Evolutionary conservation across 1,139 yeast genomes (phyloP).

Genomic region (Saccharomyces hybrid): DNA sequence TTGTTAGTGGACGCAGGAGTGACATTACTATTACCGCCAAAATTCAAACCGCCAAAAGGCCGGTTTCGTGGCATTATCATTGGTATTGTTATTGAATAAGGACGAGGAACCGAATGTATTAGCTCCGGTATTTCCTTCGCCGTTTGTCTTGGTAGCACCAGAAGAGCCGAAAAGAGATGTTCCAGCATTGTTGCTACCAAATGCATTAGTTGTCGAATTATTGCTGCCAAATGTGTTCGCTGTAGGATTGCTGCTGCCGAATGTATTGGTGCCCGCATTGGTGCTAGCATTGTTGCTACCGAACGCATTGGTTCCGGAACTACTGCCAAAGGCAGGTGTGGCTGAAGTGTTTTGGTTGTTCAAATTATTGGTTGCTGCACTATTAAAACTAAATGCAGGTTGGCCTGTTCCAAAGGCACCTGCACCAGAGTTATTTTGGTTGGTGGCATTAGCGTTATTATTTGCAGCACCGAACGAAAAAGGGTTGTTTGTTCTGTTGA

Average conservation of each 20-base stretch:
- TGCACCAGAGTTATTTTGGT: background rate
- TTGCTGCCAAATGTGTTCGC: conserved; percentile 11
- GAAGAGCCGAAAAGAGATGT: conserved; percentile 1
- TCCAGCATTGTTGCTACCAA: conserved; percentile 7
- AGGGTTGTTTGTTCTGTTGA: conserved; percentile 1
- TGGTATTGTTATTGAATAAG: background rate
- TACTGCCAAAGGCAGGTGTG: conserved; percentile 1
- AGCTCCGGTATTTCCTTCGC: background rate
- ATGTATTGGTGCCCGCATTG: background rate
- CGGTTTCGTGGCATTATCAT: conserved; percentile 12
- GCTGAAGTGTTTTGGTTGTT: background rate
- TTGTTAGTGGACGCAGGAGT: conserved; percentile 3
- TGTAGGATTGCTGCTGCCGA: conserved; percentile 5
- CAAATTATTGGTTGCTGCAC: background rate
- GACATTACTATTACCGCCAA: conserved; percentile 2
- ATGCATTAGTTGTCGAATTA: conserved; percentile 5
- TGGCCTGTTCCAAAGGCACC: conserved; percentile 1
- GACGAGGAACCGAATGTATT: background rate
- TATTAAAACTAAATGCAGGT: background rate
- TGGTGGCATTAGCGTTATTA: background rate
- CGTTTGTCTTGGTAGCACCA: background rate
- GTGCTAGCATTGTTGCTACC: conserved; percentile 1
- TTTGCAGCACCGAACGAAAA: conserved; percentile 3
- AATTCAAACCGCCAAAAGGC: conserved; percentile 20
- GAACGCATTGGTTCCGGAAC: conserved; percentile 1